These are phyloP conservation scores for Aspergillus indologenus DNA, from an alignment of 495 filamentous ascomycete genomes.

Conservation along the genomic window DNA sequence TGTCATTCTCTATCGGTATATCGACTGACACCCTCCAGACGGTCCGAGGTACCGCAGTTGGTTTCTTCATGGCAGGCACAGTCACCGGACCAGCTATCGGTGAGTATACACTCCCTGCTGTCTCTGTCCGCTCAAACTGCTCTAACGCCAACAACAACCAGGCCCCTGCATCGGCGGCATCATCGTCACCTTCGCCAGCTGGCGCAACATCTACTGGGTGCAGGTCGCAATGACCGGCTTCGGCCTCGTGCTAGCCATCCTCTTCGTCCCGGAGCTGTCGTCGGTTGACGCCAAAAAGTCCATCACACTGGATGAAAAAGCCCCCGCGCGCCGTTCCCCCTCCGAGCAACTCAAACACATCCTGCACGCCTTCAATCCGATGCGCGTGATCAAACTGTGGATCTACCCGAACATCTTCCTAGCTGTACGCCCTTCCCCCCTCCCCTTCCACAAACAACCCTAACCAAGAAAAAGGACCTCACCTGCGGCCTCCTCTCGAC, in stretches of 20 bases:
- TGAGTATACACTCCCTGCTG: slow-evolving; percentile 27
- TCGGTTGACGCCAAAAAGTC: slow-evolving; percentile 12
- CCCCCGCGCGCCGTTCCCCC: too few relatives aligned
- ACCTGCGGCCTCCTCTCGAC: slow-evolving; percentile 63
- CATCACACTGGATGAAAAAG: too few relatives aligned
- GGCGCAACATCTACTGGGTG: slow-evolving; percentile 59
- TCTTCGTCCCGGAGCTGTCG: slow-evolving; percentile 39
- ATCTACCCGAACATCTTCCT: slow-evolving; percentile 43
- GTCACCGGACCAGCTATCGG: slow-evolving; percentile 57
- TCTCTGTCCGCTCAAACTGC: not conserved
- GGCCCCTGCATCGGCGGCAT: slow-evolving; percentile 48
- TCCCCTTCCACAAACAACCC: not conserved
- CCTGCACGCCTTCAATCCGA: slow-evolving; percentile 38
- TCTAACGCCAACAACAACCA: too few relatives aligned
- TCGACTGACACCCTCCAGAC: slow-evolving; percentile 27
- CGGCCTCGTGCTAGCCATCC: slow-evolving; percentile 33
- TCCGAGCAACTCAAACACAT: slow-evolving; percentile 3
- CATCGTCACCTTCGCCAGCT: slow-evolving; percentile 54
- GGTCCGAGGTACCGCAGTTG: slow-evolving; percentile 53
- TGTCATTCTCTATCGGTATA: not conserved
- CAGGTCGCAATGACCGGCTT: slow-evolving; percentile 50
- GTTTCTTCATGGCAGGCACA: slow-evolving; percentile 53
- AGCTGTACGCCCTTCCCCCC: slow-evolving; percentile 25
- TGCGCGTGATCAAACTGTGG: slow-evolving; percentile 33
- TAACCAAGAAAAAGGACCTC: slow-evolving; percentile 40